Conservation (phyloP, 305 asterid species). For the Salvia sclarea region DNA sequence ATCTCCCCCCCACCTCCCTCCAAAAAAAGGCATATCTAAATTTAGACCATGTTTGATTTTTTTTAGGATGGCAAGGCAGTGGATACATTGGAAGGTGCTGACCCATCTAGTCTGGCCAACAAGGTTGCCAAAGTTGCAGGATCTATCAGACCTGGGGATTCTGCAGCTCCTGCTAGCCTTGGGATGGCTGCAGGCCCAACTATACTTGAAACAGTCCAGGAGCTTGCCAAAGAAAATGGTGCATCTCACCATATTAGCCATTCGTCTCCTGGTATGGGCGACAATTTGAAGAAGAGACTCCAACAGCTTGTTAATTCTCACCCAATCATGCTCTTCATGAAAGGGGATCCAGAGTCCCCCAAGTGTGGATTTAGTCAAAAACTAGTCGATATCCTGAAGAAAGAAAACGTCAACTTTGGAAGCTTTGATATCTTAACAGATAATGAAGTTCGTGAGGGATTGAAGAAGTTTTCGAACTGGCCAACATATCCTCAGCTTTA, state of each 20-base stretch:
- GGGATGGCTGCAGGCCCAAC: conserved; percentile 98
- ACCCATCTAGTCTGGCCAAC: conserved; percentile 95
- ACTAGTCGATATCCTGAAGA: conserved; percentile 79
- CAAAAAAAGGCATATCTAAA: no score
- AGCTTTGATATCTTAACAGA: conserved; percentile 83
- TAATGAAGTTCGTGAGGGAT: conserved; percentile 78
- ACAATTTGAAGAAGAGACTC: conserved; percentile 51
- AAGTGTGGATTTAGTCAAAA: conserved; percentile 91
- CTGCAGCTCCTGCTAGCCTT: conserved; percentile 97
- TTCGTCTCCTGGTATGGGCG: conserved; percentile 38
- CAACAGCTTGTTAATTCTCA: conserved; percentile 71
- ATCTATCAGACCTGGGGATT: conserved; percentile 60
- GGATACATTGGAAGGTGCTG: conserved; percentile 94
- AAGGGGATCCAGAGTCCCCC: conserved; percentile 88
- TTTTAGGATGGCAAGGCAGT: conserved; percentile 73
- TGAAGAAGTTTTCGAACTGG: conserved; percentile 91
- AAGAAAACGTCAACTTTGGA: conserved; percentile 76
- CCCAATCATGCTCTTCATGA: conserved; percentile 86
- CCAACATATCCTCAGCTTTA: conserved; percentile 95
- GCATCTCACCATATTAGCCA: conserved; percentile 42
- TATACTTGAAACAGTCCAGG: conserved; percentile 80
- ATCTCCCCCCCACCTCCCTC: no score
- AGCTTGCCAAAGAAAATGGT: conserved; percentile 57
- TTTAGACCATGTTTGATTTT: conserved; percentile 26
- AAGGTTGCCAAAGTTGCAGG: conserved; percentile 96